Percentiles rank a stretch among this genome's conserved stretches.
Conservation (phyloP, 129 eudicot genomes). For the Heracleum sosnowskyi region DNA sequence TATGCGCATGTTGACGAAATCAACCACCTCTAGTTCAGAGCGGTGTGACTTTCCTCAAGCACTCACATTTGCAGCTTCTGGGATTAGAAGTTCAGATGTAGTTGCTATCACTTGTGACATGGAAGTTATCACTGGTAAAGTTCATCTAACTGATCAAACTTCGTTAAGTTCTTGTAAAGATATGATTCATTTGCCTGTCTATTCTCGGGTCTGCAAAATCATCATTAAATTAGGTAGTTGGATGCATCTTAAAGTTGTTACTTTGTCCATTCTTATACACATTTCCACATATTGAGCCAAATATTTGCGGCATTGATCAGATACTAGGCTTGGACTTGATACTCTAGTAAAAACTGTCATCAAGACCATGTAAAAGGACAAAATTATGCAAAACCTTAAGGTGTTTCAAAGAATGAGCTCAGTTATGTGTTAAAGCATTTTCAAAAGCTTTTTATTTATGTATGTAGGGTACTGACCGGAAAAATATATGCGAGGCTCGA, state of each 20-base stretch:
- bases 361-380: not conserved
- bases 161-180: not conserved
- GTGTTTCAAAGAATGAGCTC: slow-evolving; percentile 1
- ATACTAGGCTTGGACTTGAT: not conserved
- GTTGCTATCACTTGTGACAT: slow-evolving; percentile 70
- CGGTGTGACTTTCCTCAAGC: slow-evolving; percentile 87
- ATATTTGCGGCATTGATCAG: not conserved
- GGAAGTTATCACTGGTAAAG: slow-evolving; percentile 86
- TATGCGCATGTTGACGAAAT: slow-evolving; percentile 87
- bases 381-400: not conserved
- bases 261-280: not conserved
- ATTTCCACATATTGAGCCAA: not conserved
- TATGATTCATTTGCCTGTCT: not conserved
- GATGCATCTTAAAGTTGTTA: not conserved
- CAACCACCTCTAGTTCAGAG: slow-evolving; percentile 46
- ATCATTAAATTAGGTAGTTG: not conserved
- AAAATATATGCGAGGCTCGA: not conserved
- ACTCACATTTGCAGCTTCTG: slow-evolving; percentile 67
- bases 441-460: not conserved
- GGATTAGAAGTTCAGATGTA: slow-evolving; percentile 59
- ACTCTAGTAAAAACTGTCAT: not conserved
- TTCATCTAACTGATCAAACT: slow-evolving; percentile 1
- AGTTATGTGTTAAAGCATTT: not conserved
- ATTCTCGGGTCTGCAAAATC: not conserved
- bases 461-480: not conserved